These are phyloP conservation scores for Trichosporon coremiiforme DNA, from an alignment of 1,284 basidiomycete genomes.

Conservation along the genomic window DNA sequence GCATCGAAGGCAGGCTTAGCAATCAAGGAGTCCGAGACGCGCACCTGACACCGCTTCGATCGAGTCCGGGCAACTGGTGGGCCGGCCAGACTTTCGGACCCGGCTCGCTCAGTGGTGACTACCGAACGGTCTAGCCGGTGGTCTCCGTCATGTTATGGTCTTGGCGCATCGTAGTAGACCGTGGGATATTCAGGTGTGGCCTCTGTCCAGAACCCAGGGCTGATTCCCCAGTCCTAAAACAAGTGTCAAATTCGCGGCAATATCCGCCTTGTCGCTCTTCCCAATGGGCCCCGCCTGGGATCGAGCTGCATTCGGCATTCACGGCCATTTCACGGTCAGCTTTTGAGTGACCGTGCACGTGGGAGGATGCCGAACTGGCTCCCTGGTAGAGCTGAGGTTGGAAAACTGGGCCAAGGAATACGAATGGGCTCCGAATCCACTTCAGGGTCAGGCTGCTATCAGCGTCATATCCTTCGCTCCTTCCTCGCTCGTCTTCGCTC, in stretches of 20 bases:
- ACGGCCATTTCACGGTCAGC: not conserved
- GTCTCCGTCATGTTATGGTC: not conserved
- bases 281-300: not conserved
- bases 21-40: not conserved
- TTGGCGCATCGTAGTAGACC: not conserved
- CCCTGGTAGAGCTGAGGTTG: not conserved
- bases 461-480: not conserved
- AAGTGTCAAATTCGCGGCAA: not conserved
- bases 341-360: not conserved
- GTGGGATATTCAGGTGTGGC: not conserved
- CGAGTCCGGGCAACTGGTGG: not conserved
- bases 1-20: not conserved
- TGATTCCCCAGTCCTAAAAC: not conserved
- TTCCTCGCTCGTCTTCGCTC: not conserved
- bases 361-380: not conserved
- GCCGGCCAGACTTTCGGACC: not conserved
- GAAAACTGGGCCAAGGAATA: not conserved
- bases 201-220: not conserved
- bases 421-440: slow-evolving; percentile 2
- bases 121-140: not conserved
- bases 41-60: not conserved
- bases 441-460: not conserved
- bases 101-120: not conserved
- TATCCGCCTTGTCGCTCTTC: not conserved
- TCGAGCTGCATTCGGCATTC: not conserved